A percentile compares a stretch with the other conserved stretches of the same genome.
Evolutionary conservation across 352 stramenopile genomes (phyloP).

Genomic region (Achlya hypogyna): DNA sequence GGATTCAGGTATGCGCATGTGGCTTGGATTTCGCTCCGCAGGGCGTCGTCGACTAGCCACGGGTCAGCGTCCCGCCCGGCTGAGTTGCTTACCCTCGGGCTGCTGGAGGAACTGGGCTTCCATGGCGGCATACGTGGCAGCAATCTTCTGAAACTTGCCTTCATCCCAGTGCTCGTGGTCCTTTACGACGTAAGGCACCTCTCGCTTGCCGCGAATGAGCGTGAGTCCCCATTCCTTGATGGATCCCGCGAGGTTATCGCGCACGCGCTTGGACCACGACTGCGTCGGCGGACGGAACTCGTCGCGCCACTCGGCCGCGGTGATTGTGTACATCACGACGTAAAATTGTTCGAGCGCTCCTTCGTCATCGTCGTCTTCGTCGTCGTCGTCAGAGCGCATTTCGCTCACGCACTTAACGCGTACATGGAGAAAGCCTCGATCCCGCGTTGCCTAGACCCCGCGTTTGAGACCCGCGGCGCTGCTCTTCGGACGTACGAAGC

Average conservation of each 20-base stretch:
- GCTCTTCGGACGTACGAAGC: not conserved
- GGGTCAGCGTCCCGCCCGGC: not conserved
- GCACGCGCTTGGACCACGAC: not conserved
- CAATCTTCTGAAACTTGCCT: slow-evolving; percentile 23
- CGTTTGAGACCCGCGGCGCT: too few species aligned
- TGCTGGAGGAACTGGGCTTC: not conserved
- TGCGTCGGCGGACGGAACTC: not conserved
- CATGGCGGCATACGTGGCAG: not conserved
- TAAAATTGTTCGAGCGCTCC: not conserved
- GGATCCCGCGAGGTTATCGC: not conserved
- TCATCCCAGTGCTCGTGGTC: slow-evolving; percentile 34
- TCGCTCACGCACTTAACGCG: slow-evolving; percentile 4
- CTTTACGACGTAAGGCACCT: not conserved
- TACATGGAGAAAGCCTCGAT: not conserved
- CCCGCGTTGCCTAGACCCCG: not conserved
- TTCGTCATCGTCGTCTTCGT: slow-evolving; percentile 1
- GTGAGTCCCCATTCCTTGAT: not conserved
- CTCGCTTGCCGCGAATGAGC: not conserved
- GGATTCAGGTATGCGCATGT: not conserved
- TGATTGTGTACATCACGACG: slow-evolving; percentile 3
- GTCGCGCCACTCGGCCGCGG: not conserved
- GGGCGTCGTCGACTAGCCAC: not conserved
- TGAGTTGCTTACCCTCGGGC: not conserved
- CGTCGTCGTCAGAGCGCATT: slow-evolving; percentile 13
- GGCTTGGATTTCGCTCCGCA: not conserved